Base-by-base conservation (phyloP, 78 protist genomes). In the Creolimax fragrantissima region DNA sequence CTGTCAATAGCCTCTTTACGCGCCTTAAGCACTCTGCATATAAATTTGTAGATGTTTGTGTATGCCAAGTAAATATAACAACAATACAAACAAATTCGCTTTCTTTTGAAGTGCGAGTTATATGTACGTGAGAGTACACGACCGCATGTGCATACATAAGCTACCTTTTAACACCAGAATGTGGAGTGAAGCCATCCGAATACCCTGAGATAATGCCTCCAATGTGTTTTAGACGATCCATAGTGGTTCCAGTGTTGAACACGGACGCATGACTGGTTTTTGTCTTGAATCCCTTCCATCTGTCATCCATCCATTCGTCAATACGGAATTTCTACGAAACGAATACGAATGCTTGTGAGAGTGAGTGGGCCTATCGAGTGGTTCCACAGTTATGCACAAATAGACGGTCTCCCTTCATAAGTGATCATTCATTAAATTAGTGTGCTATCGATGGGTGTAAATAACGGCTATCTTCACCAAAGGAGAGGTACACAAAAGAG, bases 101-200 rank as follows among this genome's bases (percentile, higher is more conserved):
- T 24, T 32, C 0, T 58, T 17, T 58, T 58, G 74, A 17, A 58
- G 11, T 24, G 0, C 74, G 24, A 32, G 24, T 24, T 32, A 58
- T 32, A 24, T 58, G 24, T 58, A 0, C 24, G 74, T 17, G 11
- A 58, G 74, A 32, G 74, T 58, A 58, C 24, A 58, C 74, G 74
- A 1, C 1, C 11, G 74, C 24, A 58, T 24, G 24, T 24, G 24
- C 0, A 58, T 24, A 58, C 74, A 58, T 32, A 17, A 58, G 39
- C 24, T 24, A 41, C 43, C 91, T 11, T 3, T 5, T 43, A 67
- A 81, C 24, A 66, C 88, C 90, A 3, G 88, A 42, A 35, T 91
- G 93, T 5, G 42, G n/a, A 4, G 35, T 66, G 89, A 97, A 94
- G 67, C 67, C 96, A 0, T 6, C 37, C n/a, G 97, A 96, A 3